phyloP scores from a whole-genome alignment of 768 basidiomycete genomes.

The Albatrellus ellisii region DNA sequence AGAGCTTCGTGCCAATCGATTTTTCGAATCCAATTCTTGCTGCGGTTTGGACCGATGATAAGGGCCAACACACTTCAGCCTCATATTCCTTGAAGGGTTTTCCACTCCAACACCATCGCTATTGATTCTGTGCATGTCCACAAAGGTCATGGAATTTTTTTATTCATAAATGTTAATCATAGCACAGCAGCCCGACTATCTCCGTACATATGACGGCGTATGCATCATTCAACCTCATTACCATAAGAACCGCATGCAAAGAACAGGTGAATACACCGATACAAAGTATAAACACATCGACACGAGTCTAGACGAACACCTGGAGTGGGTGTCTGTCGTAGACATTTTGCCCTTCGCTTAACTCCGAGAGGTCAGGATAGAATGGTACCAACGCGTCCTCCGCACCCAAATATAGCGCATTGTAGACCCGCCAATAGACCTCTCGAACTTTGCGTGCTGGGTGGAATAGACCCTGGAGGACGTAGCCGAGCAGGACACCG shows the following conservation, averaged over 20 bases:
- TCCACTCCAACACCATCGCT: no score
- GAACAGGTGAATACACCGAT: background rate
- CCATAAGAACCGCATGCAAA: background rate
- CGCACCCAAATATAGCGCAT: slow-evolving; percentile 85
- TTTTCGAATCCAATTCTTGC: no score
- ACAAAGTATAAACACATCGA: background rate
- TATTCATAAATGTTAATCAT: background rate
- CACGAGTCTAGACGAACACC: slow-evolving; percentile 51
- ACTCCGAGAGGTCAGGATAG: slow-evolving; percentile 82
- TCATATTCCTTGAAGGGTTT: no score
- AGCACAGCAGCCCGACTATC: background rate
- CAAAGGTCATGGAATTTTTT: no score
- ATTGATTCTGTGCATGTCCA: no score
- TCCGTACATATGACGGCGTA: background rate
- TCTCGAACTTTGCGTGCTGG: slow-evolving; percentile 95
- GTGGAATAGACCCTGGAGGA: slow-evolving; percentile 92
- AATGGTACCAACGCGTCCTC: slow-evolving; percentile 89
- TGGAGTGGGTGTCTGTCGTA: slow-evolving; percentile 80
- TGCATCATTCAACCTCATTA: background rate
- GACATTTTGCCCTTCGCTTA: slow-evolving; percentile 81
- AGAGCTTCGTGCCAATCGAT: no score
- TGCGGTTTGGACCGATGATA: no score
- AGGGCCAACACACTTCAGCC: background rate
- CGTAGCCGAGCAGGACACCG: slow-evolving; percentile 83
- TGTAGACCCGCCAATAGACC: slow-evolving; percentile 97